Evolutionary conservation across 148 eudicot species (phyloP).

Genomic region (Fagopyrum esculentum): DNA sequence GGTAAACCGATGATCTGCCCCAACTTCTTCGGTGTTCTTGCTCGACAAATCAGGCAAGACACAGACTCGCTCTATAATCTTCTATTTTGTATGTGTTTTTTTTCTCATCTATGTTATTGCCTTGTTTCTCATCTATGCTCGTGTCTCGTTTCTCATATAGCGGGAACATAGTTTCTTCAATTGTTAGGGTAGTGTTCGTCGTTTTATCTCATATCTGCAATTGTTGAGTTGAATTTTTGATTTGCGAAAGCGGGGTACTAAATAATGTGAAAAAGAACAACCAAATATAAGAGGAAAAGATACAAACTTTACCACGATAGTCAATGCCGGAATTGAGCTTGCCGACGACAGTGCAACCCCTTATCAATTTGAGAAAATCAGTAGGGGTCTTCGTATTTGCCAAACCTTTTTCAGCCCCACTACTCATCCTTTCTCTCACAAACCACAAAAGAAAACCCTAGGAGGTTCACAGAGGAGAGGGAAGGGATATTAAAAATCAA

Average conservation of each 20-base stretch:
- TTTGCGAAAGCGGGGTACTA: background rate
- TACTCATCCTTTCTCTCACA: constrained; percentile 48
- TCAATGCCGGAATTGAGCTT: constrained; percentile 96
- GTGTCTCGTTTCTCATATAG: too few species aligned
- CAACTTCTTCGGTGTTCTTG: too few species aligned
- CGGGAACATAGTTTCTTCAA: too few species aligned
- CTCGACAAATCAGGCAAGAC: too few species aligned
- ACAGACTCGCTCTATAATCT: too few species aligned
- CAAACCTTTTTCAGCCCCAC: constrained; percentile 57
- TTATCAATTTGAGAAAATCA: constrained; percentile 89
- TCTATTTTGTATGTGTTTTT: too few species aligned
- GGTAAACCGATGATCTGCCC: too few species aligned
- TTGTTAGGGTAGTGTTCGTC: too few species aligned
- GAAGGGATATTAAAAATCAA: background rate
- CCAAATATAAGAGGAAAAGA: background rate
- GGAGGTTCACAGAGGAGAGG: background rate
- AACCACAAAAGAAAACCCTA: constrained; percentile 5
- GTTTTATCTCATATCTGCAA: too few species aligned
- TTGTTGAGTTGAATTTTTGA: too few species aligned
- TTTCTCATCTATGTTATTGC: too few species aligned
- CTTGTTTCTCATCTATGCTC: too few species aligned
- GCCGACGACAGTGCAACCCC: constrained; percentile 96
- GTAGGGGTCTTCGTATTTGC: constrained; percentile 78
- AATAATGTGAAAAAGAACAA: background rate
- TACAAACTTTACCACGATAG: constrained; percentile 53